Base-by-base conservation (phyloP, 192 early-diverging fungal species). In the Coemansia sp. region DNA sequence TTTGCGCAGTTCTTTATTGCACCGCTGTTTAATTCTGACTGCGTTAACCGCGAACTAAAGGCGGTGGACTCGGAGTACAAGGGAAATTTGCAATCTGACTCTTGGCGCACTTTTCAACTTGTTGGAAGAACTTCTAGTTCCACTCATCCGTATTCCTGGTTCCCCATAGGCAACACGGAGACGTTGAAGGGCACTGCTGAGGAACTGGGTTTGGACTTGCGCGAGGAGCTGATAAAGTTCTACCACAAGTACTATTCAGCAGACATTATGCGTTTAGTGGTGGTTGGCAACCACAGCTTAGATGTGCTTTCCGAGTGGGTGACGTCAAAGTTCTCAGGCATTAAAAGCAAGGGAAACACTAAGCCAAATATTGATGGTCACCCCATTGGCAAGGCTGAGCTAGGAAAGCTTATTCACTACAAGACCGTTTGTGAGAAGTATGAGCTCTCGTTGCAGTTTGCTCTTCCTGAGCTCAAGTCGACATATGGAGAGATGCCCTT, bases 1-100 rank as follows among this genome's bases (percentile, higher is more conserved):
- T 93, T 95, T 73, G 87, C 94, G 0, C 90, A 94, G 72, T 97
- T 97, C 76, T 96, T 99, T 72, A 92, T 93, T 20, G 79, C 86
- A 13, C 96, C 97, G 12, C 87, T 97, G 52, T 93, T 97, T 82
- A 83, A 86, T 51, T 86, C 90, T 24, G 87, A 87, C 24, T 91
- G 92, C 68, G 92, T 91, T 16, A 95, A 94, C 33, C 88, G 94
- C 12, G 97, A 99, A 84, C 75, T 97, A 63, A 84, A 87, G 6
- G 96, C 94, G 1, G 94, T 99, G 1, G 94, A 29, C 2, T 29
- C 29, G 29, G 29, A 29, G 29, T 29, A 29, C 29, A 29, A 29
- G 29, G 29, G 29, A 3, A 29, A 29, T 29, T 29, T 29, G 29
- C 29, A 29, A 29, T 29, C 29, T 29, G 29, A 29, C 29, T 97